Conservation (phyloP, 2,329 filamentous ascomycete genomes). For the Lachnum nothofagi region DNA sequence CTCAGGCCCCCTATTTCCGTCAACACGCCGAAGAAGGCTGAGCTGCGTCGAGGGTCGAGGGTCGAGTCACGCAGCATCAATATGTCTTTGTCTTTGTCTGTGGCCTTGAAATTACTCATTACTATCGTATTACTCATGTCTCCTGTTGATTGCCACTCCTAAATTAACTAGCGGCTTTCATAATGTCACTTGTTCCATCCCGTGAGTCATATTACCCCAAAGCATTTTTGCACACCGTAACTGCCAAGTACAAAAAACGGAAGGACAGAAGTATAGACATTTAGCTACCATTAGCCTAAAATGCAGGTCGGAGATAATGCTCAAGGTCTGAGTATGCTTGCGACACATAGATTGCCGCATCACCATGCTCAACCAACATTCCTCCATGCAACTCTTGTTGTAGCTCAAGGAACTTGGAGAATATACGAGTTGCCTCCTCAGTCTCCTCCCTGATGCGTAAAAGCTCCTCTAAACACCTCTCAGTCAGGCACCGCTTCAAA, state of each 20-base stretch:
- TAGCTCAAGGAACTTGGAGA: slow-evolving; percentile 42
- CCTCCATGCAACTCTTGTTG: slow-evolving; percentile 47
- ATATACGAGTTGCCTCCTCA: slow-evolving; percentile 11
- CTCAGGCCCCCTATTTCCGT: too few relatives aligned
- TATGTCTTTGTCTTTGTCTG: too few relatives aligned
- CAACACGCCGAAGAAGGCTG: too few relatives aligned
- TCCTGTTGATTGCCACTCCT: too few relatives aligned
- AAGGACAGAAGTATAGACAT: neutral
- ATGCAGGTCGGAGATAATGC: slow-evolving; percentile 47
- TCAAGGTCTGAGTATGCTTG: slow-evolving; percentile 51
- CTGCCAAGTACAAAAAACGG: neutral
- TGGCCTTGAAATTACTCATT: too few relatives aligned
- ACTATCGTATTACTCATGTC: too few relatives aligned
- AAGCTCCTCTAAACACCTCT: slow-evolving; percentile 41
- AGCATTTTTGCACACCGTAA: neutral
- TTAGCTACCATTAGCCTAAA: slow-evolving; percentile 34
- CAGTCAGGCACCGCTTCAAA: slow-evolving; percentile 49
- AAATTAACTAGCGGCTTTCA: too few relatives aligned
- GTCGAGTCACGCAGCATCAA: too few relatives aligned
- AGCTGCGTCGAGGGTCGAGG: too few relatives aligned
- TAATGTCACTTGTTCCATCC: neutral
- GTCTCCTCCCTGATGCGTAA: slow-evolving; percentile 25
- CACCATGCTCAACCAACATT: slow-evolving; percentile 29
- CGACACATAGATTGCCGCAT: slow-evolving; percentile 38
- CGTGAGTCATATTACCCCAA: neutral